Base-by-base conservation (phyloP, 2,329 filamentous ascomycete species). In the Ascocoryne sarcoides region DNA sequence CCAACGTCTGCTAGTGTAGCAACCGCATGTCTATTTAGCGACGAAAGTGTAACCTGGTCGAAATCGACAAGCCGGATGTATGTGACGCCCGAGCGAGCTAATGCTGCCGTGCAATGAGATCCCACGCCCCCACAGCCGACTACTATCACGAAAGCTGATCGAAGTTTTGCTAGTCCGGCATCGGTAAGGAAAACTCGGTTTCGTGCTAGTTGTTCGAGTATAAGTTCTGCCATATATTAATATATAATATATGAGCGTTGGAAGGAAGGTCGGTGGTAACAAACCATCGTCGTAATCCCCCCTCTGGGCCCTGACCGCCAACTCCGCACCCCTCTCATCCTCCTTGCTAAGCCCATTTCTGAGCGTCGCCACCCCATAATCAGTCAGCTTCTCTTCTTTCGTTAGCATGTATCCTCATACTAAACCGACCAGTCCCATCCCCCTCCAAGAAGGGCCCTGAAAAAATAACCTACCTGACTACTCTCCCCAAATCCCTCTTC, bases 71-170 rank as follows among this genome's bases (percentile, higher is more conserved):
- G 74, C 1, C 92, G 81, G 40, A 98, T 72, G 53, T 79, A 82
- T n/a, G 83, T 81, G 32, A 94, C 87, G 21, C 92, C 92, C 0
- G 89, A 95, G 20, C 92, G 81, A 4, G 87, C 83, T 20, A 98
- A 76, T 3, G 92, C 82, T 1, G 89, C 82, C 4, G 82, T 76
- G 47, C 86, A 89, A 66, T 98, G 93, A 5, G 88, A 95, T 33
- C 92, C 92, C 4, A 98, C 92, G 31, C 92, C 92, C 48, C 92
- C 92, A 51, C 88, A 90, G 3, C 92, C 92, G 9, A 98, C 88
- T 1, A 98, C 76, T 29, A 96, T 73, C 34, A 98, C 76, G 56
- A 93, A 94, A 1, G 90, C 76, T 34, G 74, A 70, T 10, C 90
- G 84, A 20, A 98, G 74, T 57, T 84, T 87, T 12, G 71, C 68